Base-by-base conservation (phyloP, 2,329 filamentous ascomycete species). In the Aureobasidium lini region DNA sequence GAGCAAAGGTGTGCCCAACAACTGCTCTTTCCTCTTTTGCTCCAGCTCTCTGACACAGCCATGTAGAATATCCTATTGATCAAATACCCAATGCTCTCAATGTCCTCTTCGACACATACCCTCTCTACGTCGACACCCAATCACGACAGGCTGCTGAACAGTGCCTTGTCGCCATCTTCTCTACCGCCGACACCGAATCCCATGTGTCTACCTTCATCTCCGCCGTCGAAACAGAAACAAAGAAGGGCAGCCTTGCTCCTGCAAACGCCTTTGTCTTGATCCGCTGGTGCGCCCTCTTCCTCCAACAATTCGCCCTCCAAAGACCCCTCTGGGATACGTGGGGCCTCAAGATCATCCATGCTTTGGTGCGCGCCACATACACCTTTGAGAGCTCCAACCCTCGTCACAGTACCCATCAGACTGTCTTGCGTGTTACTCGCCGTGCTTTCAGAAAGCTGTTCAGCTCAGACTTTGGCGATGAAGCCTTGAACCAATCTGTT, bases 241-340 rank as follows among this genome's bases (percentile, higher is more conserved):
- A 83, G 63, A 96, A 95, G 72, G 77, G 81, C 16, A 86, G 84
- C 63, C 86, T 97, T 67, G 90, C 93, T 34, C 77, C 88, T 15
- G 84, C 82, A 44, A 95, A 85, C 73, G 89, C 91, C 5, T 95
- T 96, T 70, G 90, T 95, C 50, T 78, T 99, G 65, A 81, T 94
- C 13, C 90, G 96, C 72, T 99, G 93, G 93, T 90, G 86, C 72
- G 88, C 87, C 61, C 73, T 93, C 60, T 75, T 96, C 53, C 82
- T 96, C 65, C 85, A 92, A 67, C 81, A 87, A 60, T 78, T 91
- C 29, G 82, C 82, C 34, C 80, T 80, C 49, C 82, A 75, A 50
- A 72, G 82, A 15, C 70, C 80, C 9, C 72, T 82, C 44, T 91
- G 85, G 86, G 81, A 83, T 53, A 78, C 78, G 67, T 85, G 85